Percentiles rank a stretch among this genome's conserved stretches.
Conservation (phyloP, 2,329 filamentous ascomycete genomes). For the Boeremia exigua region DNA sequence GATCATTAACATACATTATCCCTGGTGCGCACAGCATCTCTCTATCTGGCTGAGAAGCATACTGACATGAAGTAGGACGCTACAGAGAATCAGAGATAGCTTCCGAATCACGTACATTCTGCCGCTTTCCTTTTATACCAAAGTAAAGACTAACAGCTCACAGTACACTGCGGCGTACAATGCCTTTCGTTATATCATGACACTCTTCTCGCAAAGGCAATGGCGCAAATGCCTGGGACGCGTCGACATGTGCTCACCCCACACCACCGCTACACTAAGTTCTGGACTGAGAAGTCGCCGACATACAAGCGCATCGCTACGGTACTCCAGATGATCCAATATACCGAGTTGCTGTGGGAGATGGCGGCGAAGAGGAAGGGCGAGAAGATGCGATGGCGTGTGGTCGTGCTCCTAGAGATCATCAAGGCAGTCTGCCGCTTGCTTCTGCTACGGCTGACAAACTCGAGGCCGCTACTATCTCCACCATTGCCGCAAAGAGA, state of each 20-base stretch:
- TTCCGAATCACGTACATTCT: conserved; percentile 75
- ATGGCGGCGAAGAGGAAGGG: conserved; percentile 91
- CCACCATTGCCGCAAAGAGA: conserved; percentile 88
- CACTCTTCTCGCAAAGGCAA: conserved; percentile 74
- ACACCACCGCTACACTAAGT: conserved; percentile 68
- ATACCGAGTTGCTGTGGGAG: conserved; percentile 95
- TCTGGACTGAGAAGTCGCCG: conserved; percentile 66
- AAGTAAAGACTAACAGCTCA: background rate
- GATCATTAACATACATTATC: conserved; percentile 94
- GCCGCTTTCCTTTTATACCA: background rate
- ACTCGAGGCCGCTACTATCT: conserved; percentile 79
- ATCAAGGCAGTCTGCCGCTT: conserved; percentile 86
- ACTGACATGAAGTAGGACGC: conserved; percentile 62
- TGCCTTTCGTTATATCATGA: conserved; percentile 94
- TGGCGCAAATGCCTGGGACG: conserved; percentile 61
- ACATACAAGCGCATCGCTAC: conserved; percentile 83
- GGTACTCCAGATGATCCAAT: conserved; percentile 86
- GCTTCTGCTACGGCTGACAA: conserved; percentile 80
- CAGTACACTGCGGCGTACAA: conserved; percentile 84
- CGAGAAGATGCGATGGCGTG: conserved; percentile 82
- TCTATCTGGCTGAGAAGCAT: background rate
- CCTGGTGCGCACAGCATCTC: conserved; percentile 64
- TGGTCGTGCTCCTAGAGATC: conserved; percentile 82
- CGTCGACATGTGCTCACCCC: conserved; percentile 61
- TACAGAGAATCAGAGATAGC: conserved; percentile 93